A percentile compares a stretch with the other conserved stretches of the same genome.
Evolutionary conservation across 202 grass and related monocot genomes (phyloP).

Genomic region (Hordeum pubiflorum): DNA sequence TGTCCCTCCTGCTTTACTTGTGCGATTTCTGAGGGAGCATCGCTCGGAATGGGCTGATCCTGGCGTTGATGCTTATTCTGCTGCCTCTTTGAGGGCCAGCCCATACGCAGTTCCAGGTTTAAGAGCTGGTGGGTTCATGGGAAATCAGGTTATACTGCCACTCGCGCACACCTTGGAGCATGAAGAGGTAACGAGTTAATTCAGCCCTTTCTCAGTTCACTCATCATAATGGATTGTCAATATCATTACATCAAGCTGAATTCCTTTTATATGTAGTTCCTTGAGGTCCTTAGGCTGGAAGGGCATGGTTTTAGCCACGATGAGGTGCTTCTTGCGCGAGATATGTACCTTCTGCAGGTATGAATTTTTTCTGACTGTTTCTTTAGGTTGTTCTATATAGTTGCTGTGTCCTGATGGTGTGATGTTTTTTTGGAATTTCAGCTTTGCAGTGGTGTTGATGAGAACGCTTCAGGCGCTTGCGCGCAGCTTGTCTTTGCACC

Average conservation of each 20-base stretch:
- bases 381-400: not conserved
- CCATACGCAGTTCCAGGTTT: conserved; percentile 67
- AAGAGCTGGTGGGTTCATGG: conserved; percentile 72
- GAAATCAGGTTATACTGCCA: conserved; percentile 71
- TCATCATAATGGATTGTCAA: not conserved
- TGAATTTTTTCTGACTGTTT: not conserved
- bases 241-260: not conserved
- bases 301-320: conserved; percentile 80
- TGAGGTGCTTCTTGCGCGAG: conserved; percentile 62
- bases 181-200: conserved; percentile 59
- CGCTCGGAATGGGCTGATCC: conserved; percentile 94
- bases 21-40: conserved; percentile 88
- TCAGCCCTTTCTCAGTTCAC: not conserved
- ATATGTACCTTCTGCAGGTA: conserved; percentile 92
- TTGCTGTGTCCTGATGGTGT: not conserved
- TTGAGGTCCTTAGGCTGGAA: conserved; percentile 87
- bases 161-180: conserved; percentile 76
- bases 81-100: conserved; percentile 61
- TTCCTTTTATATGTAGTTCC: conserved; percentile 40
- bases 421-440: conserved; percentile 15
- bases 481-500: conserved; percentile 97
- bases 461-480: conserved; percentile 66
- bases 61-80: conserved; percentile 85
- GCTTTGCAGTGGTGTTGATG: conserved; percentile 86
- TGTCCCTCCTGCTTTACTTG: conserved; percentile 79